Evolutionary conservation across 805 yeast genomes (phyloP), one percentile per base, ranked within the genome.

Genomic region (Starmerella ratchasimensis): DNA sequence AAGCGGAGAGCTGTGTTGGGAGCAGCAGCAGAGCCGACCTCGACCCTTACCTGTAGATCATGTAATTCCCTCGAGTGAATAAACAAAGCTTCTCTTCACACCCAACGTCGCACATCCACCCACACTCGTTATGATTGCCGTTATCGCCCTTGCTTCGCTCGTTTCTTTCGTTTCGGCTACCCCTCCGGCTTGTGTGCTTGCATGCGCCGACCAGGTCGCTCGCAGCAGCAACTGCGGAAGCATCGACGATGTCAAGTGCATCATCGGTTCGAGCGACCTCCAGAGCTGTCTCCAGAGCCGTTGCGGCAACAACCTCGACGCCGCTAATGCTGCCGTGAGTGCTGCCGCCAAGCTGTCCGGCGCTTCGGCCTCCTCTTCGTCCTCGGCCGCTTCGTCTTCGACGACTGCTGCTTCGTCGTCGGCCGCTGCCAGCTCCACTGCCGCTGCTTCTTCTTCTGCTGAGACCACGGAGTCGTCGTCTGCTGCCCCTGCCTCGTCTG

Each of bases 181-280:
- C 39, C 90, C 94, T 36, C 94, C 95, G 43, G 94, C 95, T 27
- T 84, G 94, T 67, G 63, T 84, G 48, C 67, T 84, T 58, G 93
- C 94, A 28, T 83, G 94, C 71, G 88, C 80, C 42, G 69, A 82
- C 40, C 68, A 72, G 52, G 86, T 79, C 39, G 65, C 69, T 45
- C 42, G 33, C 21, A 35, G 33, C 41, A 38, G 36, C 43, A 19
- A 26, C 32, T 48, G 62, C 33, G 49, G 62, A 42, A 64, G 74
- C 40, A 58, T 82, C 57, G 71, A 70, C 57, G 73, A 79, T 53
- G 64, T 81, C 48, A 51, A 62, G 30, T 83, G 94, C 66, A 61
- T 80, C 51, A 80, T 93, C 61, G 41, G 33, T 32, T 63, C 64
- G 38, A 72, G 60, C 43, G 61, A 68, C 29, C 61, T 83, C 49